Evolutionary conservation across 345 rosid genomes (phyloP), one percentile per base, ranked within the genome.

Genomic region (Lepidium africanum): DNA sequence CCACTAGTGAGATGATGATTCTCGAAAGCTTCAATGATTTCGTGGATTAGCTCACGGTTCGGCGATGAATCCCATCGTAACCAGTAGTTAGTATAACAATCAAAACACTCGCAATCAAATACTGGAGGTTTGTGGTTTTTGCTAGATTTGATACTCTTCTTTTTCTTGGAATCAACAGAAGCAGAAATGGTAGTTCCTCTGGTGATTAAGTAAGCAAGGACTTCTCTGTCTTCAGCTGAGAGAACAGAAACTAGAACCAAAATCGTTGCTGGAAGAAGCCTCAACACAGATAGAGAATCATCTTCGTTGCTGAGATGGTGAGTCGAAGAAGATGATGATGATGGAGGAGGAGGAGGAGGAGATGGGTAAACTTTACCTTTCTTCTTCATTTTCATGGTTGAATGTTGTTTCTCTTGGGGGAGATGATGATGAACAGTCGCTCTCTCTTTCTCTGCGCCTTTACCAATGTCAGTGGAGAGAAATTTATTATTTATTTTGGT

Each of bases 1-100:
- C 5, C 47, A n/a, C 1, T 56, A 43, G 65, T 12, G 69, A 91
- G 73, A 25, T 87, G 91, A 13, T 47, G 76, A 5, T 85, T 93
- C 76, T 94, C 97, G 23, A 87, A 91, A 10, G 96, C 96, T 47
- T 95, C 96, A 36, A 95, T 91, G 32, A 63, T 89, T 35, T 84
- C 84, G 69, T 91, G 87, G 60, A 95, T 87, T 11, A 81, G 90
- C 77, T 95, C 96, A 1, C 89, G 87, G 63, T 85, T 89, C n/a
- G 86, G 78, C 0, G 96, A 91, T 0, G 89, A 91, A 72, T 91
- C 96, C 99, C 98, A 95, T 3, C 90, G 64, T 63, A 77, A 71
- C 99, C 99, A 95, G 82, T 81, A 95, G 79, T 78, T 85, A 4
- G 84, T 82, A 75, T 95, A 95, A 15, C 99, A 95, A 70, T 85